Conservation (phyloP, 169 alveolate species). For the Plasmodium gaboni region DNA sequence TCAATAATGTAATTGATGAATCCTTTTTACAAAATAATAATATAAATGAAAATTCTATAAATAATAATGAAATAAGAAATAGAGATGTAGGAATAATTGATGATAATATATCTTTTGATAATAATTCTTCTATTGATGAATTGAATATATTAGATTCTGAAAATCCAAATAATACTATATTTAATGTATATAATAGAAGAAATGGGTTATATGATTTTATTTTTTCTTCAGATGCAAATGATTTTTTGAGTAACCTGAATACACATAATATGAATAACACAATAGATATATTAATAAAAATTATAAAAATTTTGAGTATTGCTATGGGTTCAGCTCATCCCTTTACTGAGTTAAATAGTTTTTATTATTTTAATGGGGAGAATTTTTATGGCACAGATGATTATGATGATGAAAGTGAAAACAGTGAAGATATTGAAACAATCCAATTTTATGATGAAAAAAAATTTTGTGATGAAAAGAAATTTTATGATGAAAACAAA, state of each 20-base stretch:
- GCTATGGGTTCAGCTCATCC: constrained; percentile 33
- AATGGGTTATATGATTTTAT: background rate
- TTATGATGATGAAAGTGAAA: background rate
- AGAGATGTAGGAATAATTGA: background rate
- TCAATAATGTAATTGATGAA: constrained; percentile 29
- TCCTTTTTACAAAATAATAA: constrained; percentile 1
- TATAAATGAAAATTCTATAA: background rate
- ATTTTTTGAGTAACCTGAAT: constrained; percentile 4
- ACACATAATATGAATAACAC: constrained; percentile 13
- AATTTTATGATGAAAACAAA: too few species aligned
- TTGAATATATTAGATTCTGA: constrained; percentile 1
- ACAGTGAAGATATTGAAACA: background rate
- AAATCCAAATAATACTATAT: background rate
- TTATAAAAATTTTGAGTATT: constrained; percentile 38
- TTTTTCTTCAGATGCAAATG: background rate
- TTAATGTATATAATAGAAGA: constrained; percentile 10
- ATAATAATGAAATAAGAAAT: background rate
- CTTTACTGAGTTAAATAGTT: constrained; percentile 30
- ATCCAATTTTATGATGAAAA: background rate
- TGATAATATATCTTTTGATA: constrained; percentile 39
- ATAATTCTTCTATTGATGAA: constrained; percentile 36
- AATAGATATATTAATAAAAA: constrained; percentile 43
- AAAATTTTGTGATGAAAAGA: too few species aligned
- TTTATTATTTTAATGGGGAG: constrained; percentile 25
- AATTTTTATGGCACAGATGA: background rate